Percentiles rank a stretch among this genome's conserved stretches.
Evolutionary conservation across 305 asterid species (phyloP).

Genomic region (Rubia tinctorum): DNA sequence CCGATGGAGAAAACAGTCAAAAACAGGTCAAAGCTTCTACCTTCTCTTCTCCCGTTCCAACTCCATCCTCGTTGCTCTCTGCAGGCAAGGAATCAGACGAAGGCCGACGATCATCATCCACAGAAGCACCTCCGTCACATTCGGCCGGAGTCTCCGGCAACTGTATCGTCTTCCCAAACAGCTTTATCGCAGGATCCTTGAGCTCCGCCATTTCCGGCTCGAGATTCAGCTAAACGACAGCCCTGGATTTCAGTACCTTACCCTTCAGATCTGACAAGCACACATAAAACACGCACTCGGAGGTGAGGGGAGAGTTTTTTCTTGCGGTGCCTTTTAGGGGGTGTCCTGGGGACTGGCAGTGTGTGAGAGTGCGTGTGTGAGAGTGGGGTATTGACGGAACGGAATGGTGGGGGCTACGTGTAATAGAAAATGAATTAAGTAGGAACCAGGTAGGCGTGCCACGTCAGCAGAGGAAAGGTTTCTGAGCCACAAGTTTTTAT

Average conservation of each 20-base stretch:
- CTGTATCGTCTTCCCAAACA: slow-evolving; percentile 76
- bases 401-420: slow-evolving; percentile 20
- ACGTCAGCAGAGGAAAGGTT: slow-evolving; percentile 46
- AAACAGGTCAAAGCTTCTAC: slow-evolving; percentile 26
- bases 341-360: neutral
- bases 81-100: slow-evolving; percentile 40
- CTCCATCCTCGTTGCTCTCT: slow-evolving; percentile 30
- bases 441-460: slow-evolving; percentile 32
- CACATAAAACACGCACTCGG: neutral
- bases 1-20: slow-evolving; percentile 13
- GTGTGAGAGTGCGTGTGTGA: slow-evolving; percentile 19
- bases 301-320: neutral
- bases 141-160: slow-evolving; percentile 46
- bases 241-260: slow-evolving; percentile 16
- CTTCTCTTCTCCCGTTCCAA: slow-evolving; percentile 48
- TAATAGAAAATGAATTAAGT: slow-evolving; percentile 16
- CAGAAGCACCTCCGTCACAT: slow-evolving; percentile 23
- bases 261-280: slow-evolving; percentile 38
- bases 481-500: slow-evolving; percentile 68
- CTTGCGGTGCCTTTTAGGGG: neutral
- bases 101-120: slow-evolving; percentile 33
- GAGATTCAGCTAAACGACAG: slow-evolving; percentile 2
- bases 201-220: slow-evolving; percentile 29
- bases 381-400: slow-evolving; percentile 14
- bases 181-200: slow-evolving; percentile 45